phyloP scores from a whole-genome alignment of 768 basidiomycete genomes.

The Antrodiella citrinella region DNA sequence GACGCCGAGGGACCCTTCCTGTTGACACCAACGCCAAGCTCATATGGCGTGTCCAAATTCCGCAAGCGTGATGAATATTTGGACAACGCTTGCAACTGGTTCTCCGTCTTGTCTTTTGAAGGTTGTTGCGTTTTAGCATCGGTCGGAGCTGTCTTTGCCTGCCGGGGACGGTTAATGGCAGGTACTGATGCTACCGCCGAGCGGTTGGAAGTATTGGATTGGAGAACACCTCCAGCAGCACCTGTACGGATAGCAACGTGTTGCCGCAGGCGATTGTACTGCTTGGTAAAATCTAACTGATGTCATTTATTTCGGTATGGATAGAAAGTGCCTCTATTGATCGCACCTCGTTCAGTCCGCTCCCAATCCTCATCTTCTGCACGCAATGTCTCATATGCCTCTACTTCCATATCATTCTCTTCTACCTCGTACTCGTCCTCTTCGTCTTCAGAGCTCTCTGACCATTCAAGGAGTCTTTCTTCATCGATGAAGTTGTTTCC shows the following conservation, averaged over 20 bases:
- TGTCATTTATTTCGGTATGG: conserved; percentile 5
- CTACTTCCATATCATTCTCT: conserved; percentile 29
- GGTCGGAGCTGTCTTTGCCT: conserved; percentile 18
- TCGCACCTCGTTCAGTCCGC: conserved; percentile 69
- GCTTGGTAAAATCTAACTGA: conserved; percentile 89
- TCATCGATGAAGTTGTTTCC: conserved; percentile 28
- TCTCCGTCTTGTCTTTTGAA: conserved; percentile 52
- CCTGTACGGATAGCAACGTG: conserved; percentile 81
- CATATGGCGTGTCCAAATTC: conserved; percentile 69
- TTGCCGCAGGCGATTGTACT: conserved; percentile 91
- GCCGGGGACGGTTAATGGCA: conserved; percentile 61
- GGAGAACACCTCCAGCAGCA: conserved; percentile 43
- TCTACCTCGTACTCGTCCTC: conserved; percentile 33
- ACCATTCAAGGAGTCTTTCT: conserved; percentile 17
- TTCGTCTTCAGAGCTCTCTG: conserved; percentile 26
- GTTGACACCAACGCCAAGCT: conserved; percentile 68
- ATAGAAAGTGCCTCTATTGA: neutral
- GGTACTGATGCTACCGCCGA: conserved; percentile 55
- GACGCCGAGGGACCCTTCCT: conserved; percentile 86
- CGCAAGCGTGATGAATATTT: conserved; percentile 72
- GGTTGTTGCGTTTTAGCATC: conserved; percentile 16
- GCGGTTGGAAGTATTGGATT: conserved; percentile 37
- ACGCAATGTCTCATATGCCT: conserved; percentile 38
- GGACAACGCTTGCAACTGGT: conserved; percentile 66
- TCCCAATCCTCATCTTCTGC: conserved; percentile 90